Base-by-base conservation (phyloP, 768 basidiomycete genomes). In the Cystobasidiopsis lactophilus region DNA sequence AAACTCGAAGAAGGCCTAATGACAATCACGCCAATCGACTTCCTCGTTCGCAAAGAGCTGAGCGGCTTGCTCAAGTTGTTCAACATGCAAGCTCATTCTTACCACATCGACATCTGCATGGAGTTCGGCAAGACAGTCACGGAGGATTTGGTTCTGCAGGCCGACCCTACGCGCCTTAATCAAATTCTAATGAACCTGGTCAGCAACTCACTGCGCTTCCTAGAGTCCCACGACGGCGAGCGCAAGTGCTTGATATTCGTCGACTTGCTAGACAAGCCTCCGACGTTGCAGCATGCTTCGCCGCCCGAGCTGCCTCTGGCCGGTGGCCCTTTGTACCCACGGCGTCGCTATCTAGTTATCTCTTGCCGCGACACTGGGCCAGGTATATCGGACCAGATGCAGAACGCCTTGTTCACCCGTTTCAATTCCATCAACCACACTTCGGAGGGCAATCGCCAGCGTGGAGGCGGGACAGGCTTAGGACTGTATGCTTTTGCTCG, bases 161-260 rank as follows among this genome's bases (percentile, higher is more conserved):
- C 48, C 18, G 53, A 54, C 40, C 53, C 53, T n/a, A 54, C 53
- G 11, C 46, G 53, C 3, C 53, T 54, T 16, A 50, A 30, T 14
- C 53, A 54, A 29, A 54, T 54, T 38, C 16, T 54, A 21, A 41
- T 54, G 13, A 54, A 54, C 35, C 49, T 54, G 3, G 31, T 54
- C 24, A 46, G 51, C 19, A 54, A 54, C 35, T 51, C 53, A 3
- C 40, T 47, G 19, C 53, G 53, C 3, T 38, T 54, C 10, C 27
- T 54, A 38, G 53, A 54, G 31, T 23, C 18, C 18, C 38, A 50
- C 39, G 31, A 38, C 35, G 46, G 39, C 10, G 33, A 35, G 11
- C 37, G 48, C 19, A 23, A 35, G 5, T 54, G 53, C 30, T n/a
- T 33, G 9, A 26, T 54, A 4, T 35, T 39, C 19, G 46, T 47